phyloP scores from a whole-genome alignment of 306 rosid species.

The Potentilla sterilis region DNA sequence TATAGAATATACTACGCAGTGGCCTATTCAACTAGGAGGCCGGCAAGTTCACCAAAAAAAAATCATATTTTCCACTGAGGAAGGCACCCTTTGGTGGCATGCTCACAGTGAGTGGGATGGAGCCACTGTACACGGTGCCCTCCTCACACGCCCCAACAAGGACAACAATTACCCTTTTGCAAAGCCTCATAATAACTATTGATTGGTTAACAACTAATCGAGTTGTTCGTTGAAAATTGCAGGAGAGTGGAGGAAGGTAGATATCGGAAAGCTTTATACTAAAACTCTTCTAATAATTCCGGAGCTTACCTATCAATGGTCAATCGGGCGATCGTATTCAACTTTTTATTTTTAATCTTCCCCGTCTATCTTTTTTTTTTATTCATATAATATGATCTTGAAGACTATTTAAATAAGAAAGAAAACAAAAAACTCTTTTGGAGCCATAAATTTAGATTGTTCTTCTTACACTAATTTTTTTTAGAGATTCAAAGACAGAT shows the following conservation, averaged over 20 bases:
- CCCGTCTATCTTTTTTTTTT: too few relatives aligned
- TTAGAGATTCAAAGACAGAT: too few relatives aligned
- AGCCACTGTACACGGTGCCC: conserved; percentile 58
- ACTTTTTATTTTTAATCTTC: too few relatives aligned
- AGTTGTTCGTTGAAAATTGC: background rate
- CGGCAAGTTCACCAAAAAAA: conserved; percentile 30
- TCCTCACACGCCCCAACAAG: conserved; percentile 37
- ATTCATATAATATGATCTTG: too few relatives aligned
- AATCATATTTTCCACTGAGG: conserved; percentile 44
- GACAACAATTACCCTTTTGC: conserved; percentile 37
- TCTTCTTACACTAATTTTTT: too few relatives aligned
- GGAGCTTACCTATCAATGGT: conserved; percentile 30
- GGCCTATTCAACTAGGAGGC: conserved; percentile 44
- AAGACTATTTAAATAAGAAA: too few relatives aligned
- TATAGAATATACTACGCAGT: conserved; percentile 38
- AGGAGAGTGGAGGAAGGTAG: conserved; percentile 35
- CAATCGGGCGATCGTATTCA: conserved; percentile 25
- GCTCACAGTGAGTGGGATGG: conserved; percentile 60
- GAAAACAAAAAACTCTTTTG: too few relatives aligned
- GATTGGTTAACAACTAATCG: too few relatives aligned
- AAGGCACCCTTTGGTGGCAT: conserved; percentile 75
- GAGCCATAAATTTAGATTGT: too few relatives aligned
- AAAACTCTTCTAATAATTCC: background rate
- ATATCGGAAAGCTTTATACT: conserved; percentile 15
- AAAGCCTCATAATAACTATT: conserved; percentile 13